A percentile compares a stretch with the other conserved stretches of the same genome.
Evolutionary conservation across 805 yeast genomes (phyloP).

Genomic region (Saccharomyces kudriavzevii): DNA sequence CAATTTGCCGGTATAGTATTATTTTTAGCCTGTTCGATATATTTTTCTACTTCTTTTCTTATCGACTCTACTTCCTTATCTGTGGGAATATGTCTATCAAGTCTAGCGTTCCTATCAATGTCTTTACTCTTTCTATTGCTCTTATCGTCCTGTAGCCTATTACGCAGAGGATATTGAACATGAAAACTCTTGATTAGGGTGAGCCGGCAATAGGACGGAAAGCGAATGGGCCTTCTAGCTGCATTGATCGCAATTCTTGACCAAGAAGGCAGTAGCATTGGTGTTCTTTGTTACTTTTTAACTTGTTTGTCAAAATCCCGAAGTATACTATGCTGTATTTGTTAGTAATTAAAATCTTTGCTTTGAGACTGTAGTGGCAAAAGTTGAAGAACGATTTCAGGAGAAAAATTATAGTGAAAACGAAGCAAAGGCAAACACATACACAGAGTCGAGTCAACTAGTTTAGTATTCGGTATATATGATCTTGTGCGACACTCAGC

Average conservation of each 20-base stretch:
- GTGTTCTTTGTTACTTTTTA: not conserved
- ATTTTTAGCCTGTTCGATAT: conserved; percentile 15
- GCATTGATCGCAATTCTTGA: not conserved
- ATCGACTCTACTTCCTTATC: conserved; percentile 21
- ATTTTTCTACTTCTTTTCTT: conserved; percentile 19
- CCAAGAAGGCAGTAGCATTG: not conserved
- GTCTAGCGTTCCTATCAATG: not conserved
- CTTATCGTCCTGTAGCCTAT: not conserved
- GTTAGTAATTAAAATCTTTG: not conserved
- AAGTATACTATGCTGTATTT: not conserved
- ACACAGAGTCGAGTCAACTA: not conserved
- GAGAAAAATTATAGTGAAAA: not conserved
- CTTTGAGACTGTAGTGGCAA: not conserved
- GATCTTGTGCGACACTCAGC: not conserved
- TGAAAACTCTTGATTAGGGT: not conserved
- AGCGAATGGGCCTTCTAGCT: not conserved
- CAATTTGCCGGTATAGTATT: conserved; percentile 8
- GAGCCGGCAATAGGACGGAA: not conserved
- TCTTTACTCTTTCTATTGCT: not conserved
- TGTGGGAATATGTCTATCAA: conserved; percentile 12
- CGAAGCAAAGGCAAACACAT: not conserved
- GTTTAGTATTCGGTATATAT: not conserved
- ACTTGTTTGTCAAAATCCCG: not conserved
- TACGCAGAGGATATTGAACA: not conserved
- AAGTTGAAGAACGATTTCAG: not conserved